Evolutionary conservation across 176 grass and related monocot genomes (phyloP), one percentile per base, ranked within the genome.

Genomic region (Otatea glauca): DNA sequence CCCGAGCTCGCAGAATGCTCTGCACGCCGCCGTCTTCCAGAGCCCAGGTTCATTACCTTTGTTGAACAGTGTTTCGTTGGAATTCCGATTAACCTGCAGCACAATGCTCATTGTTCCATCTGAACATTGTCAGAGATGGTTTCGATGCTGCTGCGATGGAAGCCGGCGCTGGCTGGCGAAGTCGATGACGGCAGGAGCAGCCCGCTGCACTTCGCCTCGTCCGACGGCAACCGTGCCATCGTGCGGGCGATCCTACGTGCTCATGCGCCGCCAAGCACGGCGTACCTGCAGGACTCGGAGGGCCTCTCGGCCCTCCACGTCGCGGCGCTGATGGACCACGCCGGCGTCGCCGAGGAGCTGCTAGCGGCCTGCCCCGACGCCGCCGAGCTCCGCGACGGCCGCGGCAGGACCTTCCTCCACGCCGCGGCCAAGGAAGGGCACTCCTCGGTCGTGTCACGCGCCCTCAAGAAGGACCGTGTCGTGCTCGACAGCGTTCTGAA

Each of bases 1-100:
- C 14, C 81, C 74, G 0, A 42, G 55, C 41, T 64, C 49, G 2
- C 87, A 77, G n/a, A 84, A 65, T 1, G 65, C 87, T 48, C 64
- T 89, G 3, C 87, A 89, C 48, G 87, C 87, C 0, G 74, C 87
- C 43, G 87, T 89, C 21, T 39, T 88, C 47, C 20, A n/a, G 54
- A n/a, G 20, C 54, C 16, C 18, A 58, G 20, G 54, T 58, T 9
- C 5, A 53, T 53, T 53, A 53, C 13, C 48, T 15, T 50, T 13
- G n/a, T 50, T 50, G 48, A 50, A 15, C 13, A 50, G 13, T 4
- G 48, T 50, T 50, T 50, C 48, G 0, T 50, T 50, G 3, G 11
- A 50, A 14, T 50, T 50, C 12, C 13, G 48, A 50, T 50, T 50
- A 4, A 15, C 48, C 15, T 50, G 48, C 15, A 50, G 4, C 48